Evolutionary conservation across 2,329 filamentous ascomycete species (phyloP), one percentile per base, ranked within the genome.

Genomic region (Aspergillus alliaceus): DNA sequence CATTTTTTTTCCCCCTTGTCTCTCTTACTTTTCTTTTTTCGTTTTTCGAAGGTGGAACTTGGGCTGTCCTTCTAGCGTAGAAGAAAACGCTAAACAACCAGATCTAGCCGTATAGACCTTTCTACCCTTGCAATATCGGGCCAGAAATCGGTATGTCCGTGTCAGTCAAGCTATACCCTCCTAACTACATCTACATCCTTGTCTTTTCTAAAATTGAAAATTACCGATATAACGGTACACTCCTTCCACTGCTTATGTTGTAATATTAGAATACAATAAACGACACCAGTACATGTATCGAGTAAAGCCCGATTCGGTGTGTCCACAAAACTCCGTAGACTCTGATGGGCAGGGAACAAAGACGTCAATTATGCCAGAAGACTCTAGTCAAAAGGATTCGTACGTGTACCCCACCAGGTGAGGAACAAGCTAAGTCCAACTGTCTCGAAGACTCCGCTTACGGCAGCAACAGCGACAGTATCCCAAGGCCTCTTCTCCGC

Each of bases 391-490:
- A 96, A 96, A 59, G 91, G 91, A 82, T 92, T 93, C 79, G 91
- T 95, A 74, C 90, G 89, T 71, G 93, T 97, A 71, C 93, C 93
- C 93, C 93, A 98, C 90, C 91, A 98, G 74, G 91, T 96, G 69
- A 98, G 83, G 85, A 98, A 91, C 71, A 96, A 75, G 62, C 90
- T 92, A 58, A 98, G 85, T 63, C 93, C 95, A 59, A 98, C 86
- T 3, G 95, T 97, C 86, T 98, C 95, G 67, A 96, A 85, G 67
- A 95, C 80, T 79, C 95, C 93, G 72, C 90, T 89, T 51, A 95
- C 79, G 61, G 90, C 86, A 72, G 90, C 90, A 65, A 97, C 89
- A 66, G 91, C 91, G 66, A 98, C 86, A 61, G 90, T 93, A 78
- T 98, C 93, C 58, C 95, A 78, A 52, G 93, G 90, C 59, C 93